Percentiles rank a stretch among this genome's conserved stretches.
Conservation (phyloP, 2,329 filamentous ascomycete genomes). For the Phaeosphaeriaceae sp. region DNA sequence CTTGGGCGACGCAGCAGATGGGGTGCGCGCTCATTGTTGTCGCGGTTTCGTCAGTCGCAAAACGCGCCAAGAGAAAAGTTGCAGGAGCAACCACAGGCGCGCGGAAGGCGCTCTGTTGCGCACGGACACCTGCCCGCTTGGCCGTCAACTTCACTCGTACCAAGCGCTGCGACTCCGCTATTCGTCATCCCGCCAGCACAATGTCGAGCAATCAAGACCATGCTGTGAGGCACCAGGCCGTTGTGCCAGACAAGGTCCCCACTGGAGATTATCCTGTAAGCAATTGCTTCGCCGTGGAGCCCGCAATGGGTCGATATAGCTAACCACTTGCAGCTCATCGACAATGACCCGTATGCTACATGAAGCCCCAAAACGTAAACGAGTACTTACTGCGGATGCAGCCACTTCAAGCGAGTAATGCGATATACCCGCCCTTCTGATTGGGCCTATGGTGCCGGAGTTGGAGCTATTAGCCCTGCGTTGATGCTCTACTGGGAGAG, state of each 20-base stretch:
- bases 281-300: constrained; percentile 38
- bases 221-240: constrained; percentile 45
- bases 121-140: constrained; percentile 3
- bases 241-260: constrained; percentile 79
- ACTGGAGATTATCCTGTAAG: constrained; percentile 87
- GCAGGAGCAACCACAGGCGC: constrained; percentile 16
- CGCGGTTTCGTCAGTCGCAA: constrained; percentile 18
- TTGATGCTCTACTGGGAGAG: constrained; percentile 82
- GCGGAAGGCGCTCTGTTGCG: constrained; percentile 10
- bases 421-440: constrained; percentile 86
- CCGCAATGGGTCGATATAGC: constrained; percentile 31
- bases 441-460: constrained; percentile 73
- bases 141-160: constrained; percentile 28
- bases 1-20: constrained; percentile 17
- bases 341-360: constrained; percentile 89
- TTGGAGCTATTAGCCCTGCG: constrained; percentile 75
- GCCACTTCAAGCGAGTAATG: constrained; percentile 89
- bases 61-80: constrained; percentile 43
- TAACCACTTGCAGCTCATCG: constrained; percentile 77
- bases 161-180: constrained; percentile 16
- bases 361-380: constrained; percentile 9
- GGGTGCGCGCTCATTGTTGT: constrained; percentile 37
- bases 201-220: constrained; percentile 38
- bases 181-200: constrained; percentile 27
- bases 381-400: constrained; percentile 50